Evolutionary conservation across 1,284 basidiomycete species (phyloP).

Genomic region (Ustilago xerochloae): DNA sequence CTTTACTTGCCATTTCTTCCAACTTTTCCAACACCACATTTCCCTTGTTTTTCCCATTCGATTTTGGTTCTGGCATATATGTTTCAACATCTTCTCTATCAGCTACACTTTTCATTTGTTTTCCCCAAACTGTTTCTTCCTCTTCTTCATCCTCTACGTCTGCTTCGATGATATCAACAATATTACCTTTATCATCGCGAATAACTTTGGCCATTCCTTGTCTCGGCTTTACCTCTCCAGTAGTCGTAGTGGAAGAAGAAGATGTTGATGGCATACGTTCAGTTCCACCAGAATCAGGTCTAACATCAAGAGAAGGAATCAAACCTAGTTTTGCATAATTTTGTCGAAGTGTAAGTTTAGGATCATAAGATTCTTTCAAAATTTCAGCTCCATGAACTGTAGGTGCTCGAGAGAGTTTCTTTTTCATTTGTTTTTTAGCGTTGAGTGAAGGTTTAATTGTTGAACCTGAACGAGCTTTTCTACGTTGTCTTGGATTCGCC

Average conservation of each 20-base stretch:
- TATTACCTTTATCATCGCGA: constrained; percentile 82
- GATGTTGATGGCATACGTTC: constrained; percentile 18
- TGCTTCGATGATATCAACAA: constrained; percentile 80
- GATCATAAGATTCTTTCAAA: constrained; percentile 88
- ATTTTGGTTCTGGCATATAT: constrained; percentile 14
- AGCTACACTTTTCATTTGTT: constrained; percentile 36
- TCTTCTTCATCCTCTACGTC: constrained; percentile 72
- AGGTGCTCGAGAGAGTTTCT: constrained; percentile 71
- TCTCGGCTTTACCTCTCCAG: constrained; percentile 43
- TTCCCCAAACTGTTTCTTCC: constrained; percentile 67
- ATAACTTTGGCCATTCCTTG: constrained; percentile 85
- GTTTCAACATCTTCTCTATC: constrained; percentile 28
- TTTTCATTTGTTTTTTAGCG: constrained; percentile 78
- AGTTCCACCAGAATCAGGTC: constrained; percentile 43
- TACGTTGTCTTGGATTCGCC: constrained; percentile 91
- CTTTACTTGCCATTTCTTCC: constrained; percentile 22
- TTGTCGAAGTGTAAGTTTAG: constrained; percentile 87
- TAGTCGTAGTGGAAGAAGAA: neutral
- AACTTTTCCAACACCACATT: constrained; percentile 10
- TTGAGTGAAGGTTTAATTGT: constrained; percentile 72
- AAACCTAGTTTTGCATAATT: constrained; percentile 87
- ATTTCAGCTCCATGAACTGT: constrained; percentile 84
- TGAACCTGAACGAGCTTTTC: constrained; percentile 78
- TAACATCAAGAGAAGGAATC: constrained; percentile 69
- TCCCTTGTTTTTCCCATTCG: neutral